Evolutionary conservation across 495 filamentous ascomycete genomes (phyloP).

Genomic region (Aspergillus bertholletiae): DNA sequence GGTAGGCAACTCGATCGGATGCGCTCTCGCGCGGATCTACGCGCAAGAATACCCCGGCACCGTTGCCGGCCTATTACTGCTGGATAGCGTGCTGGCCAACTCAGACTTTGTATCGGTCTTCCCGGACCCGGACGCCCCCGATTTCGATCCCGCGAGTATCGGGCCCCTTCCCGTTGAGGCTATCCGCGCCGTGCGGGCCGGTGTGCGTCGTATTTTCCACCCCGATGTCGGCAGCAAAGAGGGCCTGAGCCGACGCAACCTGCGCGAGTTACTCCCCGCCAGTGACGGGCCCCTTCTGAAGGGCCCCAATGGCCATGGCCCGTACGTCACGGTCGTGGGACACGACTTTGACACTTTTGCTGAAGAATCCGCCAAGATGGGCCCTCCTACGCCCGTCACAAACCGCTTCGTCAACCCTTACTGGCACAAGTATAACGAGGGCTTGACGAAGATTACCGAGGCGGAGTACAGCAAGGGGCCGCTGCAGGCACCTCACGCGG

Average conservation of each 20-base stretch:
- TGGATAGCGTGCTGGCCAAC: constrained; percentile 60
- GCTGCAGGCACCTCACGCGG: constrained; percentile 49
- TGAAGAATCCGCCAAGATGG: constrained; percentile 36
- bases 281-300: constrained; percentile 45
- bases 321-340: constrained; percentile 53
- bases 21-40: not conserved
- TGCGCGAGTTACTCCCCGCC: constrained; percentile 46
- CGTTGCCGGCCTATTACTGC: constrained; percentile 8
- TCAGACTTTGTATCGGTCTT: constrained; percentile 52
- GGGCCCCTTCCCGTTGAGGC: constrained; percentile 35
- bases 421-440: constrained; percentile 57
- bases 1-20: not conserved
- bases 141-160: constrained; percentile 37
- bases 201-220: constrained; percentile 44
- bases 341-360: constrained; percentile 60
- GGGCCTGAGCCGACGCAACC: constrained; percentile 48
- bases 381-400: constrained; percentile 38
- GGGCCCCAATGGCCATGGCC: constrained; percentile 30
- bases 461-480: constrained; percentile 38
- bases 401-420: constrained; percentile 51
- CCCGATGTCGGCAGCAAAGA: constrained; percentile 54
- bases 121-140: constrained; percentile 32
- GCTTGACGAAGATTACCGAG: constrained; percentile 44
- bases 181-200: constrained; percentile 38
- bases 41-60: not conserved